phyloP scores from a whole-genome alignment of 805 yeast genomes.

The Ogataea paradorogensis region DNA sequence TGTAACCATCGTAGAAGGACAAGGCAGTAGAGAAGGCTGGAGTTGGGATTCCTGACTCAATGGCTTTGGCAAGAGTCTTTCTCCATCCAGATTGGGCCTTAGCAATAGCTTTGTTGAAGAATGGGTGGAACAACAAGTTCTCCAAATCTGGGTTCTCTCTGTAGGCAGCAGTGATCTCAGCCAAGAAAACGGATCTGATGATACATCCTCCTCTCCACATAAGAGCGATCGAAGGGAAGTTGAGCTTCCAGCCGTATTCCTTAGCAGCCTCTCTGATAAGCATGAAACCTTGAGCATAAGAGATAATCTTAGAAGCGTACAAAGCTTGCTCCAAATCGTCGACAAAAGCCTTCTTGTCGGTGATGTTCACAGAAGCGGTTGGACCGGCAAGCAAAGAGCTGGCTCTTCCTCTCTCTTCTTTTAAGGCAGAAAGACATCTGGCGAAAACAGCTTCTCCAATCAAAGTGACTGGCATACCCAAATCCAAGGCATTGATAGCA shows the following conservation, averaged over 20 bases:
- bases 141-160: constrained; percentile 90
- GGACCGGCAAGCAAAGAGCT: constrained; percentile 81
- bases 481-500: constrained; percentile 94
- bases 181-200: constrained; percentile 97
- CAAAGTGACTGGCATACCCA: constrained; percentile 97
- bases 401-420: constrained; percentile 87
- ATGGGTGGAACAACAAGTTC: constrained; percentile 92
- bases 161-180: constrained; percentile 95
- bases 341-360: constrained; percentile 78
- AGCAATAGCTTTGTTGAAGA: constrained; percentile 86
- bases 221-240: constrained; percentile 96
- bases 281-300: constrained; percentile 99
- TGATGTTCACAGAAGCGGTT: constrained; percentile 53
- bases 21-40: constrained; percentile 98
- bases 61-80: constrained; percentile 73
- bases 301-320: constrained; percentile 96
- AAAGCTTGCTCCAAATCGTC: constrained; percentile 97
- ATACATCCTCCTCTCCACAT: constrained; percentile 99
- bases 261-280: constrained; percentile 96
- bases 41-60: constrained; percentile 88
- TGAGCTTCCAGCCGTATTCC: constrained; percentile 95
- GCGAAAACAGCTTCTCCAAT: constrained; percentile 99
- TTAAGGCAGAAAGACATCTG: constrained; percentile 91
- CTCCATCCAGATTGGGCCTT: constrained; percentile 98
- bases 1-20: constrained; percentile 97